Base-by-base conservation (phyloP, 2,329 filamentous ascomycete genomes). In the Exophiala sp. region DNA sequence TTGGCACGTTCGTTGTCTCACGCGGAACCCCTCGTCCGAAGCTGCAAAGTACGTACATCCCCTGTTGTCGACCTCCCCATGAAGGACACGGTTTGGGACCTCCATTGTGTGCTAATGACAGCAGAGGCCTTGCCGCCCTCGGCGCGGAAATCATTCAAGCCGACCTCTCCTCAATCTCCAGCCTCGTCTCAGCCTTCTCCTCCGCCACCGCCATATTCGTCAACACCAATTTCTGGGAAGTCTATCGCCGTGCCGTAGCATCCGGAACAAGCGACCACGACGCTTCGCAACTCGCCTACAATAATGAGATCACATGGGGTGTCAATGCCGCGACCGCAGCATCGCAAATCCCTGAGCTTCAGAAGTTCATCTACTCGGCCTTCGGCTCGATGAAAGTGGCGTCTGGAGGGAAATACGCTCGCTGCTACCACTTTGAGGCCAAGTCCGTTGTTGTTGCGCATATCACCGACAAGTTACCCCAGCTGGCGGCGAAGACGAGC, bases 381-480 rank as follows among this genome's bases (percentile, higher is more conserved):
- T 49, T 54, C 21, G 51, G 45, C 18, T 54, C 51, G 12, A 54
- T 54, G 45, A 54, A 49, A 20, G 39, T 44, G 18, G 51, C 51
- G 16, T 54, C 51, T 14, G 39, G 33, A n/a, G 51, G 46, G 8
- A 54, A 54, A 14, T 49, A 54, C 40, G 39, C 45, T 14, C 45
- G 51, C 5, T 54, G 45, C 18, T 38, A 48, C 39, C 51, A 54
- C 33, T 39, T 49, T 20, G 51, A 54, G 32, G 21, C 51, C 21
- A 54, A 49, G 51, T 39, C 36, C 33, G 46, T 45, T 10, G 45
- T 54, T 18, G 51, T 47, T 3, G 32, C 38, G 1, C 24, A 54
- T 21, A 54, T 54, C 40, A 39, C 32, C 14, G 32, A 32, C 3
- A 32, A 54, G 6, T 18, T 49, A 20, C 45, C 51, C 39, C 16